phyloP scores from a whole-genome alignment of 2,329 filamentous ascomycete genomes.

The Dichotomopilus funicola region DNA sequence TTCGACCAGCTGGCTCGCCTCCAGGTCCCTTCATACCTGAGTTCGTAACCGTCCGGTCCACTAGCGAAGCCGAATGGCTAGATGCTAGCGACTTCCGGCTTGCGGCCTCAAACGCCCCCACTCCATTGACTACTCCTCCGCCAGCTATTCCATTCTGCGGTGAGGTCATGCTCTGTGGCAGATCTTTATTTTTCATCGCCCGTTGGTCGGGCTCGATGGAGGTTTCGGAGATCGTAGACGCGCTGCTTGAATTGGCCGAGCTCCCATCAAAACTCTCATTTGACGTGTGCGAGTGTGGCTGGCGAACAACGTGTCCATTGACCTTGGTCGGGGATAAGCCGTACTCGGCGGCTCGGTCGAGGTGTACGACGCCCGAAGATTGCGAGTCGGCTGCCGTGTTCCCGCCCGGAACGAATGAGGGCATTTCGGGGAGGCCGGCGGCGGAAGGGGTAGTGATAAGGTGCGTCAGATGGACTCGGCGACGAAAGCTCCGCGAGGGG shows the following conservation, averaged over 20 bases:
- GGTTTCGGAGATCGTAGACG: slow-evolving; percentile 43
- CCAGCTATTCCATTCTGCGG: slow-evolving; percentile 49
- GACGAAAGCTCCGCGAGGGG: slow-evolving; percentile 10
- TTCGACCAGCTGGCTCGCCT: slow-evolving; percentile 24
- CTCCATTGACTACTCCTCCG: slow-evolving; percentile 30
- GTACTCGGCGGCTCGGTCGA: slow-evolving; percentile 35
- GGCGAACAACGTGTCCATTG: slow-evolving; percentile 29
- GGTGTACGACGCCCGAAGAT: slow-evolving; percentile 38
- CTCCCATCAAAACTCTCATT: slow-evolving; percentile 50
- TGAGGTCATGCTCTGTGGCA: slow-evolving; percentile 51
- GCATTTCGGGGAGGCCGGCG: slow-evolving; percentile 35
- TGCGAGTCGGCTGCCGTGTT: slow-evolving; percentile 37
- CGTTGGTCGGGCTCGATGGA: slow-evolving; percentile 40
- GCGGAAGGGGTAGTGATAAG: background rate
- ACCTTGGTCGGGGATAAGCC: slow-evolving; percentile 28
- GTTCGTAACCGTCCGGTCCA: slow-evolving; percentile 25
- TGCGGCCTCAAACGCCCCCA: slow-evolving; percentile 14
- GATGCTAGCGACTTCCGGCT: slow-evolving; percentile 23
- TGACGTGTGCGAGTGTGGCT: slow-evolving; percentile 37
- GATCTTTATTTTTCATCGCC: slow-evolving; percentile 36
- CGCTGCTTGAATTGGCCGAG: slow-evolving; percentile 43
- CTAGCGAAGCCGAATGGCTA: slow-evolving; percentile 22
- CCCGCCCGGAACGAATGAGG: slow-evolving; percentile 47
- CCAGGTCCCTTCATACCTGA: slow-evolving; percentile 16
- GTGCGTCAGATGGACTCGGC: slow-evolving; percentile 5